Base-by-base conservation (phyloP, 2,329 filamentous ascomycete species). In the Achaetomium macrosporum region DNA sequence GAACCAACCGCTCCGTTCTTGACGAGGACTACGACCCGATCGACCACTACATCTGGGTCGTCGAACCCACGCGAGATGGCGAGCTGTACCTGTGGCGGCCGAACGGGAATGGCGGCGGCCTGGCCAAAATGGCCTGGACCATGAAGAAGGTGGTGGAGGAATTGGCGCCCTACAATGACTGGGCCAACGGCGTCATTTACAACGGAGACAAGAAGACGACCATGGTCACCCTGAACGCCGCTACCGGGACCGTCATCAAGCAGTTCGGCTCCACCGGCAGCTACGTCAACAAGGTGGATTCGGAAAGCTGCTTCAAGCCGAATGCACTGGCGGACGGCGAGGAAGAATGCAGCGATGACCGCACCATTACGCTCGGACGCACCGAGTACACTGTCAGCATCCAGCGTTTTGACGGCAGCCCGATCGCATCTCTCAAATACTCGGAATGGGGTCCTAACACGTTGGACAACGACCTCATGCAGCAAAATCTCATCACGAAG, bases 391-490 rank as follows among this genome's bases (percentile, higher is more conserved):
- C 82, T 6, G 85, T 99, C 55, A 83, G 80, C 51, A 95, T 99
- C 42, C 86, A 90, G 59, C 85, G 88, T 55, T 81, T 78, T 42
- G 81, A 87, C 60, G 85, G 86, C 1, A 81, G 85, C 54, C 81
- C 83, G 8, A 86, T 99, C 57, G 95, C 90, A 64, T 96, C 89
- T 0, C 81, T 99, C 61, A 91, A 84, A 59, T 99, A 95, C 66
- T 87, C 90, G 11, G 93, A 99, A 68, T 99, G 93, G 93, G 85
- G 84, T 0, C 88, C 91, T 13, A 99, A 99, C 69, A 95, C 87
- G 54, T 88, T 85, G 56, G 92, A 99, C 68, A 82, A 82, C 58
- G 93, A 99, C 66, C 81, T 99, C 7, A 84, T 90, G 63, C 81
- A 81, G 46, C 90, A 97, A 65, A 93, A 97, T 64, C 80, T 79